A percentile compares a stretch with the other conserved stretches of the same genome.
These are phyloP conservation scores for Scheffersomyces insectosa DNA, from an alignment of 1,139 yeast species.

Conservation along the genomic window DNA sequence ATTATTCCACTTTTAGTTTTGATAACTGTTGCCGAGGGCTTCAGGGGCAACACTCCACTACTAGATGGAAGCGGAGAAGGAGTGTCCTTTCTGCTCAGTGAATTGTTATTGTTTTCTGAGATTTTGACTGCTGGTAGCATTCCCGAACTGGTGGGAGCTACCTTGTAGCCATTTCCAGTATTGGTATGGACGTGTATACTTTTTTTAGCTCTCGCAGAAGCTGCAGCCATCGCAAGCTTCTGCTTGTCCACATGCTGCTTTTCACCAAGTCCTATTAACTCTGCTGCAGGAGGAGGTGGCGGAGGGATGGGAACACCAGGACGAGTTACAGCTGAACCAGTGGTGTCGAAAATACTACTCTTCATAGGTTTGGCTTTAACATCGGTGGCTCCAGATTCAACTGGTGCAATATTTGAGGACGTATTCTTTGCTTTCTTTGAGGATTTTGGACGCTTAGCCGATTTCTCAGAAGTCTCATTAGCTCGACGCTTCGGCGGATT, in stretches of 20 bases:
- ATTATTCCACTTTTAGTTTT: not conserved
- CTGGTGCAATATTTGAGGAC: no score
- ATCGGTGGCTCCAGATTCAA: no score
- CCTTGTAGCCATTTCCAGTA: no score
- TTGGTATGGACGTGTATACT: no score
- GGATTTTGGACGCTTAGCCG: constrained; percentile 2
- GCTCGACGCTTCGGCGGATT: no score
- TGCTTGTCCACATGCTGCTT: not conserved
- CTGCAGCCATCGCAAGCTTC: no score
- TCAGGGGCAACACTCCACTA: constrained; percentile 2
- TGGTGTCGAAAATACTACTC: not conserved
- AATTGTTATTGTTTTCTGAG: not conserved
- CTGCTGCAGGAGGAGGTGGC: not conserved
- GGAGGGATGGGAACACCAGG: not conserved
- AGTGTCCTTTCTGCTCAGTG: not conserved
- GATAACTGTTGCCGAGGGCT: not conserved
- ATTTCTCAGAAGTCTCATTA: not conserved
- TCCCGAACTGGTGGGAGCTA: not conserved
- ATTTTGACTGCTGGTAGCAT: not conserved
- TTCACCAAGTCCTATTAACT: not conserved
- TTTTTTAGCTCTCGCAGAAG: no score
- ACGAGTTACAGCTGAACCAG: not conserved
- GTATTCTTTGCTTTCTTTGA: not conserved
- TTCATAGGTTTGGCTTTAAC: not conserved
- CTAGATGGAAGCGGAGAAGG: not conserved